Conservation (phyloP, 805 yeast genomes). For the Ogataea trehalophila region DNA sequence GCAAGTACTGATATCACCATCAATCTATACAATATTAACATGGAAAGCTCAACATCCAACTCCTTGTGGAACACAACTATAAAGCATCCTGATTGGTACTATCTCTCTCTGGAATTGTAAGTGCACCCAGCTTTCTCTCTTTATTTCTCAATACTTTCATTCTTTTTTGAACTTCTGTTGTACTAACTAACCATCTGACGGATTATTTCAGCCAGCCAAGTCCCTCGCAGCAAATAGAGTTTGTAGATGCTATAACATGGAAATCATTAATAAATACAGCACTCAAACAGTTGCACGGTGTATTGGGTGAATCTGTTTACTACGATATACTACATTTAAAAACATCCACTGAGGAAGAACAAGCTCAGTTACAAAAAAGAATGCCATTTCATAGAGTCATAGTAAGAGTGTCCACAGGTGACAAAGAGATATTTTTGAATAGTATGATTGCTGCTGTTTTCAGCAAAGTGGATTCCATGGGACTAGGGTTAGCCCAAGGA, state of each 20-base stretch:
- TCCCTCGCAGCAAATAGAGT: background rate
- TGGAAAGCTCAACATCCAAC: background rate
- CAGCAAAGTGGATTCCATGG: constrained; percentile 4
- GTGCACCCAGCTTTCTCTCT: background rate
- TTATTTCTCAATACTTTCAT: background rate
- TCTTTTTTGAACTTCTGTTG: background rate
- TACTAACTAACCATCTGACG: background rate
- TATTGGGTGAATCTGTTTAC: constrained; percentile 24
- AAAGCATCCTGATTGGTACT: constrained; percentile 14
- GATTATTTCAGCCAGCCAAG: background rate
- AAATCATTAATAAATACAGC: constrained; percentile 19
- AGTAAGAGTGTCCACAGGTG: constrained; percentile 21
- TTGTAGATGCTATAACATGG: constrained; percentile 22
- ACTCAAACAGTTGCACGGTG: constrained; percentile 22
- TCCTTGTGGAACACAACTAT: constrained; percentile 6
- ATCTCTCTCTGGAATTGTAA: constrained; percentile 11
- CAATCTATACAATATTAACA: background rate
- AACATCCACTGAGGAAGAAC: too few species aligned
- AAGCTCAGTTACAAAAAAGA: background rate
- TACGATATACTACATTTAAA: constrained; percentile 19
- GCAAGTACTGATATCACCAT: too few species aligned
- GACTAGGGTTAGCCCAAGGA: constrained; percentile 3
- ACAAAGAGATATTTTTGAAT: constrained; percentile 14
- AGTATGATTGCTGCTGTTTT: constrained; percentile 14
- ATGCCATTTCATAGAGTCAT: constrained; percentile 6